Conservation (phyloP, 768 basidiomycete species). For the Lentinula lateritia region DNA sequence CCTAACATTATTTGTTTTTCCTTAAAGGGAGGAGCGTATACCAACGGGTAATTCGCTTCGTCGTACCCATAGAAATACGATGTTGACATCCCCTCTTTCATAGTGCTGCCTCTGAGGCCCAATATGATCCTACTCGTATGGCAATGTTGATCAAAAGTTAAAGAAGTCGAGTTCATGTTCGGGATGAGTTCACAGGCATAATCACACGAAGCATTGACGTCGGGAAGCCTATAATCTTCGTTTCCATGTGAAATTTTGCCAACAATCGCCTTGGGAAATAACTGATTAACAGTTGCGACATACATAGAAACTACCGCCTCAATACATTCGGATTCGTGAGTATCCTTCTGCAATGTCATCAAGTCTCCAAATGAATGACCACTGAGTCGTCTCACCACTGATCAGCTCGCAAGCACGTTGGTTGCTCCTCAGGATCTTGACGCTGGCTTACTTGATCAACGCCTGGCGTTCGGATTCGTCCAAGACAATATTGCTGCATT, state of each 20-base stretch:
- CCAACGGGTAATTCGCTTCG: conserved; percentile 25
- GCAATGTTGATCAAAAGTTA: background rate
- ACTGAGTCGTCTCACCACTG: too few species aligned
- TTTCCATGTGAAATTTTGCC: conserved; percentile 34
- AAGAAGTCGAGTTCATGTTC: background rate
- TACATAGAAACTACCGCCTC: conserved; percentile 46
- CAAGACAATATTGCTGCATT: conserved; percentile 63
- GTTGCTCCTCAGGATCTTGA: conserved; percentile 48
- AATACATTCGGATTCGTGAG: conserved; percentile 55
- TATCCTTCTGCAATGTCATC: background rate
- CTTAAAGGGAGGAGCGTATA: conserved; percentile 44
- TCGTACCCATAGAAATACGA: conserved; percentile 1
- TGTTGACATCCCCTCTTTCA: background rate
- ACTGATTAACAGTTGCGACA: background rate
- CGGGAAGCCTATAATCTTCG: conserved; percentile 52
- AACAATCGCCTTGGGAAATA: background rate
- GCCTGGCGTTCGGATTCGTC: conserved; percentile 51
- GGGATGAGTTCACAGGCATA: conserved; percentile 29
- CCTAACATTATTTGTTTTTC: background rate
- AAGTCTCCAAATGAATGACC: too few species aligned
- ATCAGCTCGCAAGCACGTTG: conserved; percentile 41
- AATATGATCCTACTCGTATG: conserved; percentile 43
- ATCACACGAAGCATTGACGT: conserved; percentile 39
- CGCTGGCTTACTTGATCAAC: conserved; percentile 56
- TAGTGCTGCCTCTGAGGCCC: conserved; percentile 38